Evolutionary conservation across 352 stramenopile genomes (phyloP).

Genomic region (Pythium brassicae): DNA sequence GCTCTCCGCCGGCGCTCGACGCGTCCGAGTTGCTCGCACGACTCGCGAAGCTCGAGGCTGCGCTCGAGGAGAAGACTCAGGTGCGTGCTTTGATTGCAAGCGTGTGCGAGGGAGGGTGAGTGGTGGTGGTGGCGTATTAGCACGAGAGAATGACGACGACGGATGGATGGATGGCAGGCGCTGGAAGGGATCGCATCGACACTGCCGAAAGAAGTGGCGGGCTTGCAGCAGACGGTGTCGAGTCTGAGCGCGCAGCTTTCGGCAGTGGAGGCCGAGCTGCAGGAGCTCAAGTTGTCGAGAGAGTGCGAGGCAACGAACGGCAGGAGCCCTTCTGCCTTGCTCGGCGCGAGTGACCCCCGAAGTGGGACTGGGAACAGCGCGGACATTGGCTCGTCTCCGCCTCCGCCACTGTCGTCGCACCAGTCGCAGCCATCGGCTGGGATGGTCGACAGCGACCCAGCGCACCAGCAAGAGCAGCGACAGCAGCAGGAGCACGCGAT

Average conservation of each 20-base stretch:
- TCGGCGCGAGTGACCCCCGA: background rate
- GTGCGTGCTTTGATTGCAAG: constrained; percentile 13
- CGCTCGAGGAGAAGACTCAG: constrained; percentile 39
- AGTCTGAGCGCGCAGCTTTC: constrained; percentile 36
- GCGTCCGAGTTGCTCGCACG: constrained; percentile 23
- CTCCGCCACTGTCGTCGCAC: too few relatives aligned
- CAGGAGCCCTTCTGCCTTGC: constrained; percentile 3
- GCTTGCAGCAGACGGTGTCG: constrained; percentile 42
- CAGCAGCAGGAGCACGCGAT: constrained; percentile 13
- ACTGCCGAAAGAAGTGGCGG: constrained; percentile 29
- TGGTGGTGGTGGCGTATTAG: too few relatives aligned
- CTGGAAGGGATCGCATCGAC: constrained; percentile 30
- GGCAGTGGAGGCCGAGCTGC: constrained; percentile 36
- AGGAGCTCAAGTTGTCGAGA: constrained; percentile 36
- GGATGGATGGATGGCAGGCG: constrained; percentile 13
- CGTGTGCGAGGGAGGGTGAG: background rate
- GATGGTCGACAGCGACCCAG: constrained; percentile 1
- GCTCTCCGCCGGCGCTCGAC: background rate
- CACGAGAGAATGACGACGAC: too few relatives aligned
- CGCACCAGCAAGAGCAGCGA: constrained; percentile 11
- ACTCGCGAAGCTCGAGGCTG: constrained; percentile 34
- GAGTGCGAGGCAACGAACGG: constrained; percentile 2
- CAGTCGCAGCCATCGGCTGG: constrained; percentile 26
- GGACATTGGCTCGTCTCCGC: constrained; percentile 15
- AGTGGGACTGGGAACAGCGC: background rate